These are phyloP conservation scores for Pulveroboletus sp. DNA, from an alignment of 768 basidiomycete genomes.

Conservation along the genomic window DNA sequence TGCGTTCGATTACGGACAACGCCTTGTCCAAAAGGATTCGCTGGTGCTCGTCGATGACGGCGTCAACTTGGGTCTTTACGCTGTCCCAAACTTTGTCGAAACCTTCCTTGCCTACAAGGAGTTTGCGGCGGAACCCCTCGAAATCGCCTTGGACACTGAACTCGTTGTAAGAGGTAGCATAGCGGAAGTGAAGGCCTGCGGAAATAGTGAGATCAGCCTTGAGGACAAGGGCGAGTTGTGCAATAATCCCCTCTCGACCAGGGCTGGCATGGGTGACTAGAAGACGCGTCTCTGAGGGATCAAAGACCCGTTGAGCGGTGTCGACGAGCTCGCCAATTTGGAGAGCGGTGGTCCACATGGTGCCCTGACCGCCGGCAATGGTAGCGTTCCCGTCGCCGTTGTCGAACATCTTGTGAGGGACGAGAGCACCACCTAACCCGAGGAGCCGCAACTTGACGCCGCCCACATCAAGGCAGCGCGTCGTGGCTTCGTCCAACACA, in stretches of 20 bases:
- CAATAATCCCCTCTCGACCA: conserved; percentile 88
- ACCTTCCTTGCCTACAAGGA: conserved; percentile 68
- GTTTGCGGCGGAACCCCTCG: conserved; percentile 81
- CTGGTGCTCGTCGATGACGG: conserved; percentile 88
- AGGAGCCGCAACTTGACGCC: conserved; percentile 91
- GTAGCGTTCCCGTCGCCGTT: conserved; percentile 92
- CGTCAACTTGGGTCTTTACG: conserved; percentile 87
- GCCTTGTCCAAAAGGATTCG: conserved; percentile 86
- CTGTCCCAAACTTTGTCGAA: conserved; percentile 95
- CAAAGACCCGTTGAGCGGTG: conserved; percentile 91
- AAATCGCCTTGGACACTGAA: conserved; percentile 90
- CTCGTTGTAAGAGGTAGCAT: conserved; percentile 94
- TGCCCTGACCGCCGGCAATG: conserved; percentile 97
- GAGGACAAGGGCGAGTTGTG: conserved; percentile 83
- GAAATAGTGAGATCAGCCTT: conserved; percentile 94
- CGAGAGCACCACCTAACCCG: conserved; percentile 94
- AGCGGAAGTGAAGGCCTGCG: conserved; percentile 96
- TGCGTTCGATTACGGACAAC: conserved; percentile 73
- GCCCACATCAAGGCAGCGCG: conserved; percentile 84
- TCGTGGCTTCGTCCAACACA: conserved; percentile 94
- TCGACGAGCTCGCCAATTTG: conserved; percentile 98
- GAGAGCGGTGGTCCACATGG: conserved; percentile 97
- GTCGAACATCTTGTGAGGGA: conserved; percentile 92
- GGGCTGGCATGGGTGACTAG: conserved; percentile 90
- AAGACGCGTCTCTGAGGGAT: conserved; percentile 89